Evolutionary conservation across 1,284 basidiomycete genomes (phyloP).

Genomic region (Trichosporon faecale): DNA sequence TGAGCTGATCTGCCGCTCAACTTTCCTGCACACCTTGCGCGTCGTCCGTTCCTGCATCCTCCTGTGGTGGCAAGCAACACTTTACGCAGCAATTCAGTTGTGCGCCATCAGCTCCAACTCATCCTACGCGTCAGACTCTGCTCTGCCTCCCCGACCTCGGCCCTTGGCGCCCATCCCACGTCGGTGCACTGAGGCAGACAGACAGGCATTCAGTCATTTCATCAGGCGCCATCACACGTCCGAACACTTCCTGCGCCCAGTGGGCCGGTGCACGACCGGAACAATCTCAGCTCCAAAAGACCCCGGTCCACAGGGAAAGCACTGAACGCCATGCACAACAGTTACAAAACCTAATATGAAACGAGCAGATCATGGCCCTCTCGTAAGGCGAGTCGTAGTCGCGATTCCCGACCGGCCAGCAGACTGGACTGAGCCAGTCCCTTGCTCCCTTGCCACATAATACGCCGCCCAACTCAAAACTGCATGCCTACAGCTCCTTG

Average conservation of each 20-base stretch:
- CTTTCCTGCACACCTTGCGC: neutral
- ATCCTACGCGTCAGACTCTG: neutral
- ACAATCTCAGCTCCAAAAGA: neutral
- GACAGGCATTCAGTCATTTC: neutral
- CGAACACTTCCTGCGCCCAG: too few relatives aligned
- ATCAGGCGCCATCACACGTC: neutral
- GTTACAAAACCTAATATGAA: neutral
- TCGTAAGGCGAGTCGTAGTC: neutral
- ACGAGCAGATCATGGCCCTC: conserved; percentile 4
- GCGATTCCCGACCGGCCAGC: neutral
- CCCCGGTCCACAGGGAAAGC: neutral
- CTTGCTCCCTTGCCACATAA: neutral
- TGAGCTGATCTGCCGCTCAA: conserved; percentile 1
- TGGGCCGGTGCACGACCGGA: neutral
- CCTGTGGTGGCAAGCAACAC: neutral
- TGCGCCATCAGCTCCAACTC: neutral
- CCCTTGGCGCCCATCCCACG: neutral
- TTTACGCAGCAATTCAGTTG: neutral
- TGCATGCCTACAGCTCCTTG: neutral
- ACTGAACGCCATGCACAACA: neutral
- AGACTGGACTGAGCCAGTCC: neutral
- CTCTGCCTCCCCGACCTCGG: neutral
- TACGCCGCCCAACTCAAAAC: neutral
- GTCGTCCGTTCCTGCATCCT: neutral
- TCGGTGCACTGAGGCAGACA: neutral